Conservation (phyloP, 768 basidiomycete species). For the Termitomyces sp. region DNA sequence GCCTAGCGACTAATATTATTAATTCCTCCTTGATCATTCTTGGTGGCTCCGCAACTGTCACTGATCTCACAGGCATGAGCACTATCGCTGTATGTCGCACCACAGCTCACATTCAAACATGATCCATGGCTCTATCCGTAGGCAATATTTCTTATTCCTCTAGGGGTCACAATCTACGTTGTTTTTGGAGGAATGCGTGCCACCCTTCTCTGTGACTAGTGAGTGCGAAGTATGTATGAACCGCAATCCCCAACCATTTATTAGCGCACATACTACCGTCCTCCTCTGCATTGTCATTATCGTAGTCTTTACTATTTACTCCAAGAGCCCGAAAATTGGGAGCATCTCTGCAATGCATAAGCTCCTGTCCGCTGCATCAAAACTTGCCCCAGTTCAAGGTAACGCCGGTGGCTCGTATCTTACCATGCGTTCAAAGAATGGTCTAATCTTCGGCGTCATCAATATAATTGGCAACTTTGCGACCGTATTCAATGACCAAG, state of each 20-base stretch:
- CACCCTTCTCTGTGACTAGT: conserved; percentile 86
- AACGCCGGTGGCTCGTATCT: conserved; percentile 87
- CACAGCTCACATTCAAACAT: neutral
- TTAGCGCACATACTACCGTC: conserved; percentile 81
- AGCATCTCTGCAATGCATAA: conserved; percentile 75
- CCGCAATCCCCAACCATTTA: no score
- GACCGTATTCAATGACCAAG: conserved; percentile 57
- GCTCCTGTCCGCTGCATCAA: conserved; percentile 61
- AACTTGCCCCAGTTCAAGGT: conserved; percentile 59
- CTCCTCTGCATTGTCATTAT: conserved; percentile 83
- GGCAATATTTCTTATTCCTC: conserved; percentile 89
- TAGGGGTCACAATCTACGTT: conserved; percentile 87
- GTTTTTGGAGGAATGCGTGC: conserved; percentile 86
- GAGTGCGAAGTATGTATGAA: conserved; percentile 22
- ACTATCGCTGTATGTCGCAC: conserved; percentile 59
- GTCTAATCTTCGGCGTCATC: conserved; percentile 82
- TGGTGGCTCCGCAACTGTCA: conserved; percentile 85
- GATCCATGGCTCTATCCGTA: conserved; percentile 15
- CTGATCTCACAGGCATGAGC: conserved; percentile 83
- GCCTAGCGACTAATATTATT: conserved; percentile 87
- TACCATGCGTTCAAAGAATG: conserved; percentile 75
- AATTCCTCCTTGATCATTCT: conserved; percentile 85
- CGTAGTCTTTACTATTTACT: conserved; percentile 78
- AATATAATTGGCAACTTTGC: conserved; percentile 86
- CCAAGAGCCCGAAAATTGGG: conserved; percentile 76